Evolutionary conservation across 306 rosid species (phyloP).

Genomic region (Gleditsia sinensis): DNA sequence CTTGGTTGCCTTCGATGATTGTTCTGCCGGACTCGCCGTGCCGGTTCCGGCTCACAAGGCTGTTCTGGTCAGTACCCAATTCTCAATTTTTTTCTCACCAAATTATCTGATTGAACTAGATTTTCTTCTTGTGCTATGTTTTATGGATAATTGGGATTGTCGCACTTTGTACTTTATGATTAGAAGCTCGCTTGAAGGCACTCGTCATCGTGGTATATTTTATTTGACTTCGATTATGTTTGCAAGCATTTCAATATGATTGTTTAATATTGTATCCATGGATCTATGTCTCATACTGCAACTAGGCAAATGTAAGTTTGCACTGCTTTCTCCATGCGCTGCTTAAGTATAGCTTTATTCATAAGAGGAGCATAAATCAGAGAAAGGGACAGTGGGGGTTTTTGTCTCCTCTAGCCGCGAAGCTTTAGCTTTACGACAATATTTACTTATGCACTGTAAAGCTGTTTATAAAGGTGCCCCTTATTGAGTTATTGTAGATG

Average conservation of each 20-base stretch:
- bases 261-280: not conserved
- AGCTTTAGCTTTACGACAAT: not conserved
- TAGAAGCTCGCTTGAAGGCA: too few species aligned
- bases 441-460: too few species aligned
- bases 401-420: not conserved
- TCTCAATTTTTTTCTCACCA: not conserved
- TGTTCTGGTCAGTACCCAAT: slow-evolving; percentile 49
- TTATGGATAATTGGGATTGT: not conserved
- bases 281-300: not conserved
- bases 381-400: not conserved
- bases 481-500: not conserved
- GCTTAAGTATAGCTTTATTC: not conserved
- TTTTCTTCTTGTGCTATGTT: not conserved
- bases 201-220: not conserved
- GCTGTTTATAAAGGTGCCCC: too few species aligned
- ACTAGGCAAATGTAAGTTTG: too few species aligned
- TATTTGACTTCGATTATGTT: not conserved
- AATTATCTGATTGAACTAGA: not conserved
- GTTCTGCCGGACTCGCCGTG: slow-evolving; percentile 18
- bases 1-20: slow-evolving; percentile 46
- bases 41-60: slow-evolving; percentile 69
- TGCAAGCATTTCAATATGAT: not conserved
- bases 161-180: too few species aligned
- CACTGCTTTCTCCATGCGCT: not conserved
- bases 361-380: not conserved